Evolutionary conservation across 2,329 filamentous ascomycete species (phyloP).

Genomic region (Fusarium poae): DNA sequence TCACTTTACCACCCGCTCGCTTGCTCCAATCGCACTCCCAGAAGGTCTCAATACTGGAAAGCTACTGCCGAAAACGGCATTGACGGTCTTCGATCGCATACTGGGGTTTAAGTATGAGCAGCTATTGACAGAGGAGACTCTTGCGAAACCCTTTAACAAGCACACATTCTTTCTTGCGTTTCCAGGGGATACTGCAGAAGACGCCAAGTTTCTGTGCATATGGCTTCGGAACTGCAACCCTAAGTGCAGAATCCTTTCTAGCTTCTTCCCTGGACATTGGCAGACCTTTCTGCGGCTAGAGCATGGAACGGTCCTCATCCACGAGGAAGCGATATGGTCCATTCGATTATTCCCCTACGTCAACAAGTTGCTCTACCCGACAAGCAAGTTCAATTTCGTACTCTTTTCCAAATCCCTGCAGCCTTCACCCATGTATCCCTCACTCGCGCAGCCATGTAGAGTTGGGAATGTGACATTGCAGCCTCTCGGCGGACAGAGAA

Average conservation of each 20-base stretch:
- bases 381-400: conserved; percentile 55
- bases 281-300: conserved; percentile 55
- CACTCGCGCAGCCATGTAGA: conserved; percentile 1
- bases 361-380: conserved; percentile 50
- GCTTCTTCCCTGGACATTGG: conserved; percentile 62
- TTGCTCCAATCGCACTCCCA: conserved; percentile 45
- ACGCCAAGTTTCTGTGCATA: conserved; percentile 55
- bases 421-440: conserved; percentile 30
- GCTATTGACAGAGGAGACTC: conserved; percentile 44
- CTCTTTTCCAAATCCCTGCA: conserved; percentile 54
- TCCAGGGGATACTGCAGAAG: conserved; percentile 54
- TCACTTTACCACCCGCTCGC: conserved; percentile 37
- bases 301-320: conserved; percentile 58
- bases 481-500: conserved; percentile 51
- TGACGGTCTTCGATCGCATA: conserved; percentile 48
- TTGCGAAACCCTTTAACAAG: conserved; percentile 34
- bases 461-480: conserved; percentile 47
- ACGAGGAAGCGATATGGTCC: conserved; percentile 57
- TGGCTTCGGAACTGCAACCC: conserved; percentile 61
- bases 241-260: conserved; percentile 59
- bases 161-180: conserved; percentile 64
- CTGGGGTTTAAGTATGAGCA: conserved; percentile 52
- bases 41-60: conserved; percentile 10
- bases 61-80: conserved; percentile 32
- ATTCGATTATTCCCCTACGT: conserved; percentile 58